Conservation (phyloP, 768 basidiomycete genomes). For the Lactarius hatsudake region DNA sequence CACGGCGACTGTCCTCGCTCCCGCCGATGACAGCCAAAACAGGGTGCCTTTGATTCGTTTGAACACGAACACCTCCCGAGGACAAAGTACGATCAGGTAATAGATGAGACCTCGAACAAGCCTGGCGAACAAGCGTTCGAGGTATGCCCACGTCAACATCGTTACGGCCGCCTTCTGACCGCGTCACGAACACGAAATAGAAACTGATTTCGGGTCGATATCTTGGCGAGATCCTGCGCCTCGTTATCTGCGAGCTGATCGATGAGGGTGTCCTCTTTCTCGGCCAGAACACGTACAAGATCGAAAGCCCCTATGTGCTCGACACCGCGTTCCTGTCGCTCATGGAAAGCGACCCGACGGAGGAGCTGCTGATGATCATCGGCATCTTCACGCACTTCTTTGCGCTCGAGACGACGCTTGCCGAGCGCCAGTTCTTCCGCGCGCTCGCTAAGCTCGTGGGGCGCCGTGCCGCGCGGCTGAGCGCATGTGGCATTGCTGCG, state of each 20-base stretch:
- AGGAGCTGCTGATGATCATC: constrained; percentile 94
- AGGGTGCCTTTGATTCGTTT: constrained; percentile 98
- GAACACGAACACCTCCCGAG: constrained; percentile 92
- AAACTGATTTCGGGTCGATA: constrained; percentile 97
- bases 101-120: constrained; percentile 95
- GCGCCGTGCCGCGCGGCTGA: constrained; percentile 83
- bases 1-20: neutral
- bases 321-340: constrained; percentile 97
- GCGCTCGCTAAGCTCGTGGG: constrained; percentile 88
- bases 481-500: constrained; percentile 94
- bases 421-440: constrained; percentile 97
- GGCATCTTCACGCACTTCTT: constrained; percentile 98
- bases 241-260: constrained; percentile 92
- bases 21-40: constrained; percentile 11
- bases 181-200: constrained; percentile 39
- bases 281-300: constrained; percentile 97
- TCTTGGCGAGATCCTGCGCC: constrained; percentile 93
- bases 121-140: constrained; percentile 94
- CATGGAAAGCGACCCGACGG: constrained; percentile 97
- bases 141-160: constrained; percentile 39
- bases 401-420: constrained; percentile 91
- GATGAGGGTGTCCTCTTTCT: constrained; percentile 97
- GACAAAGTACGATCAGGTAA: constrained; percentile 89
- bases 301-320: constrained; percentile 88
- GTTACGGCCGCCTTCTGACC: neutral